A percentile compares a stretch with the other conserved stretches of the same genome.
phyloP scores from a whole-genome alignment of 192 early-diverging fungal genomes.

The Phlyctochytrium bullatum region DNA sequence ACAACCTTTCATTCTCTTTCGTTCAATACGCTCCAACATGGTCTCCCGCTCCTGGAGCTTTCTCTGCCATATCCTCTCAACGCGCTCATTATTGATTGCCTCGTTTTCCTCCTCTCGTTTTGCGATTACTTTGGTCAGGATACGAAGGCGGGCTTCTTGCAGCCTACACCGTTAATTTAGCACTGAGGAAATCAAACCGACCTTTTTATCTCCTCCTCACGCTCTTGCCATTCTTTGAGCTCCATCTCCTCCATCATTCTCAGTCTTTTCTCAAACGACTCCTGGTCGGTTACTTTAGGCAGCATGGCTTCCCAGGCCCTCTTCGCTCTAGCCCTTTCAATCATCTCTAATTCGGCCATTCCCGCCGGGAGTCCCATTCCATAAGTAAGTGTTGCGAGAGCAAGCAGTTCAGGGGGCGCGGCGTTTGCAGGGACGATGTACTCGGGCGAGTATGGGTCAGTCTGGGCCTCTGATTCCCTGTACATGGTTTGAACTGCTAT shows the following conservation, averaged over 20 bases:
- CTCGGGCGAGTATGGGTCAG: constrained; percentile 62
- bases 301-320: constrained; percentile 57
- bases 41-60: constrained; percentile 56
- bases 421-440: constrained; percentile 43
- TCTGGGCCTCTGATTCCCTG: constrained; percentile 58
- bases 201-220: constrained; percentile 55
- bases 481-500: constrained; percentile 53
- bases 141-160: constrained; percentile 49
- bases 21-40: constrained; percentile 45
- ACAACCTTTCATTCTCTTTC: constrained; percentile 44
- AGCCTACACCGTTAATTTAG: constrained; percentile 18
- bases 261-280: constrained; percentile 50
- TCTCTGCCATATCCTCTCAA: constrained; percentile 53
- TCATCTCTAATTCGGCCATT: constrained; percentile 59
- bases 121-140: constrained; percentile 50
- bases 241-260: constrained; percentile 70
- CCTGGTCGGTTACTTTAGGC: constrained; percentile 54
- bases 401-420: constrained; percentile 55
- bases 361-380: constrained; percentile 55
- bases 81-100: constrained; percentile 42
- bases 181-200: constrained; percentile 10
- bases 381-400: constrained; percentile 53
- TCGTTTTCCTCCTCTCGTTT: constrained; percentile 55
- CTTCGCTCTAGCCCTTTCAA: constrained; percentile 59
- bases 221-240: constrained; percentile 56